These are phyloP conservation scores for Avicennia marina DNA, from an alignment of 257 asterid species.

Conservation along the genomic window DNA sequence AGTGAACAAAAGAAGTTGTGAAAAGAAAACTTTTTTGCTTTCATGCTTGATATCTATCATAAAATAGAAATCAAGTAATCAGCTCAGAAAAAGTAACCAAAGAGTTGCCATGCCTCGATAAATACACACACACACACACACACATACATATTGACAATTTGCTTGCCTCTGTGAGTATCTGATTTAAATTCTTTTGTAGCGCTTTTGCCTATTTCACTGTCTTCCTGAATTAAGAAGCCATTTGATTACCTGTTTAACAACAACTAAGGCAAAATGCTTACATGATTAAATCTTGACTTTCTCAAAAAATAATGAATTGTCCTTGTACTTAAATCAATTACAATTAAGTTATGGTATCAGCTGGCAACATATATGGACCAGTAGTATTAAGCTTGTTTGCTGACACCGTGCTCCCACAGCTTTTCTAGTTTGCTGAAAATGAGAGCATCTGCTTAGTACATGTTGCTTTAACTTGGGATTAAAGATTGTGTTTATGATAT, in stretches of 20 bases:
- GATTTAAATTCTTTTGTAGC: not conserved
- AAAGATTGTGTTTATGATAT: constrained; percentile 17
- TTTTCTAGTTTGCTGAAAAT: constrained; percentile 13
- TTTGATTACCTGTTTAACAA: constrained; percentile 2
- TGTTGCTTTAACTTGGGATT: constrained; percentile 44
- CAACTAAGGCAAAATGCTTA: constrained; percentile 17
- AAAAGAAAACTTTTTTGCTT: no score
- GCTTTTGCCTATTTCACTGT: not conserved
- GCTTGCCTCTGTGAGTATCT: no score
- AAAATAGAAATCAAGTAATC: not conserved
- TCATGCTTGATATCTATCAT: no score
- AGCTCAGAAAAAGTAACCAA: not conserved
- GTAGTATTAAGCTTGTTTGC: not conserved
- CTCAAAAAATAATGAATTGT: constrained; percentile 20
- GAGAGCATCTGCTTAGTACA: constrained; percentile 21
- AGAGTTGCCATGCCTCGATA: not conserved
- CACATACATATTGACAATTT: not conserved
- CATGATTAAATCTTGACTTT: constrained; percentile 24
- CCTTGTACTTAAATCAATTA: not conserved
- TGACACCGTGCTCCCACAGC: constrained; percentile 7
- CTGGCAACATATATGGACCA: constrained; percentile 2
- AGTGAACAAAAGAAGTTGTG: no score
- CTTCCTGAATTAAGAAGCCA: not conserved
- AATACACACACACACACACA: no score
- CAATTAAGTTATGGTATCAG: not conserved